These are phyloP conservation scores for Xylaria palmicola DNA, from an alignment of 495 filamentous ascomycete species.

Conservation along the genomic window DNA sequence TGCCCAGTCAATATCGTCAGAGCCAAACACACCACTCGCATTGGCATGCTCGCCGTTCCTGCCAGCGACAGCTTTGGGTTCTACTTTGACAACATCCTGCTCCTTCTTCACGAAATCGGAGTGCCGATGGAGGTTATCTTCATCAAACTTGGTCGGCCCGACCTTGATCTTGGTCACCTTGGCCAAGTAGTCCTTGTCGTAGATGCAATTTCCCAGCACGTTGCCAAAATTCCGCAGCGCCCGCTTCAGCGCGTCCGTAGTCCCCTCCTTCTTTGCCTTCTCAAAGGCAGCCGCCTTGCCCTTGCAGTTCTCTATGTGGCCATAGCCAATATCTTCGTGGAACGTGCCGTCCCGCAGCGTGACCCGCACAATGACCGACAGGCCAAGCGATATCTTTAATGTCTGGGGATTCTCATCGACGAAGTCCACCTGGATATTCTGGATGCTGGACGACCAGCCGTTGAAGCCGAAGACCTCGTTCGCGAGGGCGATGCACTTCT, in stretches of 20 bases:
- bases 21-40: conserved; percentile 28
- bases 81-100: conserved; percentile 29
- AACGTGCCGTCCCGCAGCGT: conserved; percentile 88
- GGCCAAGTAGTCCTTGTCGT: conserved; percentile 88
- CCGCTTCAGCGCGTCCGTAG: conserved; percentile 89
- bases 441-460: conserved; percentile 91
- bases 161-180: conserved; percentile 83
- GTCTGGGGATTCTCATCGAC: conserved; percentile 58
- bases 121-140: conserved; percentile 76
- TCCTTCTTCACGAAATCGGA: conserved; percentile 70
- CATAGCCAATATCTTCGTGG: conserved; percentile 96
- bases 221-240: conserved; percentile 92
- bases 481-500: conserved; percentile 92
- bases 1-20: conserved; percentile 30
- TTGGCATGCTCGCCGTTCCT: conserved; percentile 18
- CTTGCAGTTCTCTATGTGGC: conserved; percentile 92
- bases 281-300: conserved; percentile 92
- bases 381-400: conserved; percentile 73
- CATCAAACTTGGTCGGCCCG: conserved; percentile 65
- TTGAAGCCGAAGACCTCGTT: conserved; percentile 99
- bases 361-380: conserved; percentile 86
- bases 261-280: conserved; percentile 97
- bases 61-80: conserved; percentile 38
- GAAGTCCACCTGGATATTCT: conserved; percentile 87
- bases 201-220: conserved; percentile 93